Conservation (phyloP, 345 rosid species). For the Moringa oleifera region DNA sequence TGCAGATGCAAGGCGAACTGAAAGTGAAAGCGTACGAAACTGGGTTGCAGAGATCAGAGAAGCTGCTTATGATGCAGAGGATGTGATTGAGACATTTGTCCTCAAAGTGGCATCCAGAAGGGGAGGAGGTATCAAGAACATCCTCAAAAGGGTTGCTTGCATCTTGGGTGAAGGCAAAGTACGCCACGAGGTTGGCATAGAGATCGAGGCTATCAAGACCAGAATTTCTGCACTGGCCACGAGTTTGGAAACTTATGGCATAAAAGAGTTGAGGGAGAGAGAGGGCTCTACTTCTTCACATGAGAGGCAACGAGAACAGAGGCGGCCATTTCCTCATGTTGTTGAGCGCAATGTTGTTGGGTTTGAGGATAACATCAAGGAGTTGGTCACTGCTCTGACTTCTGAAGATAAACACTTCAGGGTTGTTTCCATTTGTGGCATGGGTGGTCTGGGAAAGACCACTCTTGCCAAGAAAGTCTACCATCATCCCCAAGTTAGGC, state of each 20-base stretch:
- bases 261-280: conserved; percentile 1
- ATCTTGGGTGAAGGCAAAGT: not conserved
- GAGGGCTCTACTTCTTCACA: not conserved
- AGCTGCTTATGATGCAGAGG: conserved; percentile 31
- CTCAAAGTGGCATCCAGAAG: conserved; percentile 16
- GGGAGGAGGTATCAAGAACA: not conserved
- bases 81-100: conserved; percentile 22
- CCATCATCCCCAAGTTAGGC: conserved; percentile 10
- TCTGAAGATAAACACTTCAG: not conserved
- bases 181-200: not conserved
- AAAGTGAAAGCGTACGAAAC: conserved; percentile 24
- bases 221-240: conserved; percentile 10
- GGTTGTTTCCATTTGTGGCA: conserved; percentile 32
- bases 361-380: conserved; percentile 10
- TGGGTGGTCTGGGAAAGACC: conserved; percentile 44
- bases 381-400: conserved; percentile 19
- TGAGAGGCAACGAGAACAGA: conserved; percentile 1
- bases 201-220: not conserved
- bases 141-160: conserved; percentile 8
- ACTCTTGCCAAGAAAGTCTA: conserved; percentile 29
- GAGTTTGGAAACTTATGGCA: conserved; percentile 13
- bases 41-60: conserved; percentile 32
- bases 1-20: conserved; percentile 25
- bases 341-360: conserved; percentile 14
- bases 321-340: conserved; percentile 12